Conservation (phyloP, 371 early-diverging fungal genomes). For the Lichtheimia ornata region DNA sequence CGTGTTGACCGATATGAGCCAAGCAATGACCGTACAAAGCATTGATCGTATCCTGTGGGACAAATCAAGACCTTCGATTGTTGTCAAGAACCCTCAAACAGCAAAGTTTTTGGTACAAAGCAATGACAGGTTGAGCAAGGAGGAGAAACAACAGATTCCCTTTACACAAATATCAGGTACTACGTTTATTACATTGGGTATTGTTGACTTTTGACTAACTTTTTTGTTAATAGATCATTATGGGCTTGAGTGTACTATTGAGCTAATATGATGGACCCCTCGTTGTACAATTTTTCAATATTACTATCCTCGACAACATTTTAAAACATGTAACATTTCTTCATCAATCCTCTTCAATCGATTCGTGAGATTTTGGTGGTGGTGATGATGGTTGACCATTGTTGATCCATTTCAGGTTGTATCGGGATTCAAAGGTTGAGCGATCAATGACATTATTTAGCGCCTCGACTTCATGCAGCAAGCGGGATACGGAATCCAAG, state of each 20-base stretch:
- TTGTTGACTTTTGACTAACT: not conserved
- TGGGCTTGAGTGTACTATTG: slow-evolving; percentile 20
- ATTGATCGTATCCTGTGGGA: slow-evolving; percentile 72
- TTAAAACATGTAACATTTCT: not conserved
- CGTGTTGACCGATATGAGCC: slow-evolving; percentile 56
- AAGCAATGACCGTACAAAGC: slow-evolving; percentile 58
- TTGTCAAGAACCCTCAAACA: slow-evolving; percentile 16
- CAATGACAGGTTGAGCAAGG: slow-evolving; percentile 20
- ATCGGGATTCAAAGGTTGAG: slow-evolving; percentile 13
- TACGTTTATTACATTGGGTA: not conserved
- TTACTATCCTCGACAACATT: not conserved
- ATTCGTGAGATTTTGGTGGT: too few relatives aligned
- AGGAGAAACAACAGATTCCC: slow-evolving; percentile 10
- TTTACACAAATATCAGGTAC: slow-evolving; percentile 29
- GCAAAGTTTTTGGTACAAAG: slow-evolving; percentile 44
- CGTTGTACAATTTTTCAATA: not conserved
- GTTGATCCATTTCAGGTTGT: slow-evolving; percentile 10
- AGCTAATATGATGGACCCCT: slow-evolving; percentile 6
- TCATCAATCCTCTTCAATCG: too few relatives aligned
- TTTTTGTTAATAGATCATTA: slow-evolving; percentile 19
- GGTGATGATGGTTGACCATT: too few relatives aligned
- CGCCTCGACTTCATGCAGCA: slow-evolving; percentile 2
- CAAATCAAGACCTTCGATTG: not conserved
- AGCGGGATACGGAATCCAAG: not conserved
- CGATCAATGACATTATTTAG: slow-evolving; percentile 7